Base-by-base conservation (phyloP, 805 yeast species). In the Candida taoyuanica region DNA sequence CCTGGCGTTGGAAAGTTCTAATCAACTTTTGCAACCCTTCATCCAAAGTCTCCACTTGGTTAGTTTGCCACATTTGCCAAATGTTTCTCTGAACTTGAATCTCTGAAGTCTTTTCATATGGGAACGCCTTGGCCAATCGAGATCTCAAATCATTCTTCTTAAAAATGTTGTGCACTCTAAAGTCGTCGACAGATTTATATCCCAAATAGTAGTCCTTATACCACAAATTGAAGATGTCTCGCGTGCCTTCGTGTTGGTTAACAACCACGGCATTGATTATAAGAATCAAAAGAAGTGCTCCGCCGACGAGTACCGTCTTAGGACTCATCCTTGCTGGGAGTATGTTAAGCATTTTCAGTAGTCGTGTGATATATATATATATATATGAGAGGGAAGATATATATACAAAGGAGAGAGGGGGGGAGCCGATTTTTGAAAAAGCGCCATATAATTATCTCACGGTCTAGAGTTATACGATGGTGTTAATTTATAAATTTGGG, bases 21-120 rank as follows among this genome's bases (percentile, higher is more conserved):
- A 44, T 35, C 17, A 40, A 24, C 5, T 40, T 30, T 18, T 21
- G 29, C 12, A 44, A 37, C 4, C 38, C 39, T 13, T 37, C 14
- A n/a, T 46, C 46, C 8, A 46, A 26, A 25, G 36, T 8, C 2
- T 35, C 36, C 16, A 36, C 14, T 5, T 41, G 31, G 7, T 33
- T 36, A 13, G 41, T 42, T 46, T 71, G 70, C 76, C 76, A 71
- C 9, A 71, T 60, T 48, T 71, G 76, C 74, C 75, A 71, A 29
- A 71, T 68, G 42, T 61, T 59, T 19, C 62, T 68, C 3, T 67
- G 71, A 38, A 64, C 62, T 9, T 26, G 23, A 12, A 12, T 17
- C 5, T 34, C 35, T 2, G 40, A 27, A 11, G 40, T 15, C 31
- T 38, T 44, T 15, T 36, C 31, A 28, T 47, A 47, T 5, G 51